Percentiles rank a stretch among this genome's conserved stretches.
These are phyloP conservation scores for Moniliophthora roreri DNA, from an alignment of 1,284 basidiomycete genomes.

Conservation along the genomic window DNA sequence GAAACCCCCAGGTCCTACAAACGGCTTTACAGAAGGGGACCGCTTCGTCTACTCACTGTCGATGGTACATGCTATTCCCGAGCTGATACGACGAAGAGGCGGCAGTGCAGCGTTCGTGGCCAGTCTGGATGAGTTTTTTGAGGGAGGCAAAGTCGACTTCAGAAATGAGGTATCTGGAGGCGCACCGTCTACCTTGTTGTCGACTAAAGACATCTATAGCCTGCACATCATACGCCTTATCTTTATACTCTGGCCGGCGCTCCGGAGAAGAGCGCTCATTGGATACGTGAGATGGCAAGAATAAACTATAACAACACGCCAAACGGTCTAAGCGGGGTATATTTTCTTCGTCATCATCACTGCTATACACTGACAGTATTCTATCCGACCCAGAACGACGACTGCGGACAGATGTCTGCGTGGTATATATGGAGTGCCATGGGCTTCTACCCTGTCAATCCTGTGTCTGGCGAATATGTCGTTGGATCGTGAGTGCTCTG, in stretches of 20 bases:
- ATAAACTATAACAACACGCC: constrained; percentile 69
- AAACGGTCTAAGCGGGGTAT: constrained; percentile 67
- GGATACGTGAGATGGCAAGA: constrained; percentile 65
- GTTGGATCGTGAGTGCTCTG: constrained; percentile 58
- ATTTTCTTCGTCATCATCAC: constrained; percentile 17
- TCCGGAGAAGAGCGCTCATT: constrained; percentile 67
- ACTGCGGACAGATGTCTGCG: constrained; percentile 88
- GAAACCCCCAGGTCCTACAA: constrained; percentile 7
- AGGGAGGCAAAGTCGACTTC: constrained; percentile 81
- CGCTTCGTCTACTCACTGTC: constrained; percentile 84
- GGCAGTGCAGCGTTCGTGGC: constrained; percentile 63
- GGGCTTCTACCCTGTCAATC: constrained; percentile 87
- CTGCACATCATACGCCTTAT: constrained; percentile 83
- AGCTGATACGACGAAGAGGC: constrained; percentile 63
- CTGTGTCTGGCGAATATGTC: constrained; percentile 71
- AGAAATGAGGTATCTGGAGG: constrained; percentile 65
- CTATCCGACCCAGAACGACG: constrained; percentile 79
- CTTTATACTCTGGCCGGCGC: constrained; percentile 73
- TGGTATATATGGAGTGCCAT: constrained; percentile 85
- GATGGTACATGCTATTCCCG: constrained; percentile 70
- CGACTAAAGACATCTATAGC: constrained; percentile 35
- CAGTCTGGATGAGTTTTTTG: constrained; percentile 77
- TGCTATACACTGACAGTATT: constrained; percentile 3
- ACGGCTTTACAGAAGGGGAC: constrained; percentile 52
- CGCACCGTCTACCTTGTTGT: not conserved